These are phyloP conservation scores for Colletotrichum navitas DNA, from an alignment of 2,329 filamentous ascomycete genomes.

Conservation along the genomic window DNA sequence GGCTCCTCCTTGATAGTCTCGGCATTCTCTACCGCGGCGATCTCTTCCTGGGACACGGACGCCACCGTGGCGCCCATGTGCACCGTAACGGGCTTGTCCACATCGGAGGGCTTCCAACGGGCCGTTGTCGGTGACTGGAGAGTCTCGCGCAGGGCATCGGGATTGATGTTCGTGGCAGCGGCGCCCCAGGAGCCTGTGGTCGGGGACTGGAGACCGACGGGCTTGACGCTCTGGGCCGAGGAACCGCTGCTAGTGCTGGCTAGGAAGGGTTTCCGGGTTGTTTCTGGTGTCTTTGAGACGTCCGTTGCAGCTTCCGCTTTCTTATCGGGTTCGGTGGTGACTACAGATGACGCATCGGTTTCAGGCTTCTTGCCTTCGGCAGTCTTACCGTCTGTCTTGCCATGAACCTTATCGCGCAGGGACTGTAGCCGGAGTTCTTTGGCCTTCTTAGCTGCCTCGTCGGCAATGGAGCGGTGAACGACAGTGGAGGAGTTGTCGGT, in stretches of 20 bases:
- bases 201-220: conserved; percentile 59
- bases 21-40: conserved; percentile 55
- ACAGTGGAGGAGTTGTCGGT: conserved; percentile 50
- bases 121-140: conserved; percentile 59
- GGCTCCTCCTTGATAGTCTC: conserved; percentile 57
- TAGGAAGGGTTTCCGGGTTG: conserved; percentile 32
- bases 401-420: conserved; percentile 67
- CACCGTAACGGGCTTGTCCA: conserved; percentile 45
- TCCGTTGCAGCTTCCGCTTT: conserved; percentile 20
- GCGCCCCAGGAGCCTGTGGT: conserved; percentile 59
- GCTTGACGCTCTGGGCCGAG: conserved; percentile 30
- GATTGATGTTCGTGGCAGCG: conserved; percentile 40
- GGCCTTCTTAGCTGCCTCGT: conserved; percentile 75
- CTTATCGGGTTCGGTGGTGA: conserved; percentile 29
- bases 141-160: conserved; percentile 47
- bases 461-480: conserved; percentile 67
- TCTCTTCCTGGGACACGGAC: conserved; percentile 53
- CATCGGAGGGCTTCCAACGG: conserved; percentile 55
- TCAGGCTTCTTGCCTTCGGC: conserved; percentile 43
- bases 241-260: conserved; percentile 19
- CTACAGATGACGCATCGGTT: conserved; percentile 13
- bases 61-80: conserved; percentile 51
- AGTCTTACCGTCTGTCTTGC: conserved; percentile 53
- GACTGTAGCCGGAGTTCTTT: conserved; percentile 69
- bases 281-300: conserved; percentile 23